A percentile compares a stretch with the other conserved stretches of the same genome.
These are phyloP conservation scores for Arthrocladium fulminans DNA, from an alignment of 2,329 filamentous ascomycete genomes.

Conservation along the genomic window DNA sequence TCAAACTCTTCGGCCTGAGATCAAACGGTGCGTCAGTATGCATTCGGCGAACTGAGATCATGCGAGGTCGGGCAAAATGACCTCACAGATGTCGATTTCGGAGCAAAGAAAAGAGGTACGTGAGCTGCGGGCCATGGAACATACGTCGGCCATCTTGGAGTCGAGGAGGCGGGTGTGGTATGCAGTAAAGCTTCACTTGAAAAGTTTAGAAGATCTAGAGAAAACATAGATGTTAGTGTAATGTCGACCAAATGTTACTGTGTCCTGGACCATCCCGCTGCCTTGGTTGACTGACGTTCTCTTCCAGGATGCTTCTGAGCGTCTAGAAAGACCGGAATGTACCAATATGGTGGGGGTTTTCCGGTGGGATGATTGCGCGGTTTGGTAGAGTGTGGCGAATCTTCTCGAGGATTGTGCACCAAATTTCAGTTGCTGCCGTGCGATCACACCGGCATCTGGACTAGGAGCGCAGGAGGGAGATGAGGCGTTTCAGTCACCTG, in stretches of 20 bases:
- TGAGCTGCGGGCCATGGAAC: not conserved
- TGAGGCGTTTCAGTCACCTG: not conserved
- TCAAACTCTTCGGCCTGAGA: slow-evolving; percentile 41
- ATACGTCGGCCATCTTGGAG: slow-evolving; percentile 4
- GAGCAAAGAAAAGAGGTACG: not conserved
- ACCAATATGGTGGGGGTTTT: not conserved
- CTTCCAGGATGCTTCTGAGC: not conserved
- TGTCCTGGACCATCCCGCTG: not conserved
- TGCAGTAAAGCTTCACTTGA: not conserved
- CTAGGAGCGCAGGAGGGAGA: not conserved
- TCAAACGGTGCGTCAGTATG: not conserved
- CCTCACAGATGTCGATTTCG: not conserved
- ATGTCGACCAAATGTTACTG: not conserved
- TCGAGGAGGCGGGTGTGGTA: not conserved
- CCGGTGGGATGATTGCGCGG: not conserved
- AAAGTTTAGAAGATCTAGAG: not conserved
- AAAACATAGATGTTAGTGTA: not conserved
- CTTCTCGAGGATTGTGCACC: not conserved
- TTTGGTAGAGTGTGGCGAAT: not conserved
- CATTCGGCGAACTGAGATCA: not conserved
- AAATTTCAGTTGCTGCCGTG: not conserved
- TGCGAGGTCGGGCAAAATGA: not conserved
- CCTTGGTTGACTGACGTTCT: not conserved
- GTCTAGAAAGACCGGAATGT: not conserved
- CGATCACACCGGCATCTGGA: not conserved